Percentiles rank a stretch among this genome's conserved stretches.
These are phyloP conservation scores for Diplodia mutila DNA, from an alignment of 2,329 filamentous ascomycete species.

Conservation along the genomic window DNA sequence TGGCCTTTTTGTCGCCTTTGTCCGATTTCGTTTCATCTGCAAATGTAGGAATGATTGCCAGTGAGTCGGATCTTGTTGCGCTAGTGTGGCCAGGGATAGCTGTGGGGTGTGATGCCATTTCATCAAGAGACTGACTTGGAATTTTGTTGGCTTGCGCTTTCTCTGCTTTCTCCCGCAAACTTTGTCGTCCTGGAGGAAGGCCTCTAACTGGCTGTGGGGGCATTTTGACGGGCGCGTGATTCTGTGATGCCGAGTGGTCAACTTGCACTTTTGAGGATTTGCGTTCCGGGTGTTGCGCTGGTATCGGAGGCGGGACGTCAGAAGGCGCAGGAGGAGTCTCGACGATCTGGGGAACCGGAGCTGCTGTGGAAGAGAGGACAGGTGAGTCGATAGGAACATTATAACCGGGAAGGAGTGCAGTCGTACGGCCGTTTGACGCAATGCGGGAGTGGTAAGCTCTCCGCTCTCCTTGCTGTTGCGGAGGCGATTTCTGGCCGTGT, in stretches of 20 bases:
- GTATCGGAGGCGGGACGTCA: constrained; percentile 32
- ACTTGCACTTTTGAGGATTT: constrained; percentile 49
- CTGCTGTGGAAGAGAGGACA: constrained; percentile 28
- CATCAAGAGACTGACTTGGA: constrained; percentile 60
- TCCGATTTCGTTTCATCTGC: constrained; percentile 74
- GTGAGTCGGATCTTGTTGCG: constrained; percentile 69
- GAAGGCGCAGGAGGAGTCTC: constrained; percentile 59
- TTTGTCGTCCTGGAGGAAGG: constrained; percentile 26
- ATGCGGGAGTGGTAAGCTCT: constrained; percentile 60
- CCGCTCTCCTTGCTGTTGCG: constrained; percentile 40
- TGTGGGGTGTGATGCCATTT: constrained; percentile 69
- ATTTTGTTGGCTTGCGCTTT: constrained; percentile 44
- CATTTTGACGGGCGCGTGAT: constrained; percentile 22
- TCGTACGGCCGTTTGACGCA: constrained; percentile 60
- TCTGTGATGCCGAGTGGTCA: constrained; percentile 31
- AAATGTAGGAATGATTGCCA: constrained; percentile 80
- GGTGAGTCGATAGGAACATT: constrained; percentile 30
- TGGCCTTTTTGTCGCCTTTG: constrained; percentile 69
- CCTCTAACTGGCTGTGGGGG: constrained; percentile 7
- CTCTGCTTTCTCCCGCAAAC: constrained; percentile 34
- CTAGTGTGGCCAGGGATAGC: constrained; percentile 67
- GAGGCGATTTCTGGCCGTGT: constrained; percentile 28
- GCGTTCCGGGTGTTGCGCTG: constrained; percentile 53
- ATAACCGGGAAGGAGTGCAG: constrained; percentile 55
- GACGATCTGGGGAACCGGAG: constrained; percentile 59